phyloP scores from a whole-genome alignment of 495 filamentous ascomycete genomes.

The Collariella sp. region DNA sequence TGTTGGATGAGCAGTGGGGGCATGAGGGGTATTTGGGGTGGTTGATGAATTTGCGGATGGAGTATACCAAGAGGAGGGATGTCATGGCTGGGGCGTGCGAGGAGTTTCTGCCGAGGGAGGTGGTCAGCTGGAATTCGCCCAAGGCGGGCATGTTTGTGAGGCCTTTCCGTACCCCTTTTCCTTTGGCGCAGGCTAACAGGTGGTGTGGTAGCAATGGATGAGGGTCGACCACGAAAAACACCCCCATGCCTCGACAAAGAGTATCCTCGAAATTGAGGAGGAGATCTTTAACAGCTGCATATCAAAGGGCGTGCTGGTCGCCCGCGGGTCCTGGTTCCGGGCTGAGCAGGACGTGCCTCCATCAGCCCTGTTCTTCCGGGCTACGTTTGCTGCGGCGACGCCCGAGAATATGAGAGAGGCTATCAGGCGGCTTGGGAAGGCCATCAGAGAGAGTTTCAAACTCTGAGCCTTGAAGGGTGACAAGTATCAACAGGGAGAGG shows the following conservation, averaged over 20 bases:
- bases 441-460: conserved; percentile 58
- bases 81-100: conserved; percentile 77
- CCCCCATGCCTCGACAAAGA: conserved; percentile 50
- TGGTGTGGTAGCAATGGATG: conserved; percentile 62
- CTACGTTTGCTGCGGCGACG: conserved; percentile 77
- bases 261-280: conserved; percentile 66
- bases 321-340: conserved; percentile 82
- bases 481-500: too few relatives aligned
- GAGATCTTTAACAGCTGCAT: conserved; percentile 71
- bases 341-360: conserved; percentile 44
- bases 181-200: background rate
- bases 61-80: conserved; percentile 74
- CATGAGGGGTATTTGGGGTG: conserved; percentile 86
- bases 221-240: conserved; percentile 67
- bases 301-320: conserved; percentile 61
- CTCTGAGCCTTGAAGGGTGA: conserved; percentile 8
- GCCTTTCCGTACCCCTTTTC: background rate
- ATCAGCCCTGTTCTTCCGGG: conserved; percentile 67
- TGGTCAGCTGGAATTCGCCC: conserved; percentile 77
- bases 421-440: conserved; percentile 63
- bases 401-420: conserved; percentile 68
- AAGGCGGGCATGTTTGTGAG: conserved; percentile 95
- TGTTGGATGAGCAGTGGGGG: conserved; percentile 91
- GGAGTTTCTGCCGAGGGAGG: conserved; percentile 60
- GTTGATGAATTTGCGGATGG: conserved; percentile 73